phyloP scores from a whole-genome alignment of 495 filamentous ascomycete species.

The Hypoxylon fuscum region DNA sequence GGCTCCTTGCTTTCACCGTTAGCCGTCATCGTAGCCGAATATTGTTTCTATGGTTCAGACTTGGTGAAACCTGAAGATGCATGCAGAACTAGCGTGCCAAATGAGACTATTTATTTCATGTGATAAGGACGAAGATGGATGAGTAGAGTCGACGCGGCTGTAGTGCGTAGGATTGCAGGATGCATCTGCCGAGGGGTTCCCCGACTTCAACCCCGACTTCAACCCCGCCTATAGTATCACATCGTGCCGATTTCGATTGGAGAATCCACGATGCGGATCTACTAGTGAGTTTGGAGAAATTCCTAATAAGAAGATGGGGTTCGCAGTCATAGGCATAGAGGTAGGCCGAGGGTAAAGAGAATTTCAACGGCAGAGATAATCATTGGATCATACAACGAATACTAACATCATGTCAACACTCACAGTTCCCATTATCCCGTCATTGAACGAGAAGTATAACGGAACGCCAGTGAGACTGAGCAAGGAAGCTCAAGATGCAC shows the following conservation, averaged over 20 bases:
- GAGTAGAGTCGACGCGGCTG: not conserved
- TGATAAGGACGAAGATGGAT: not conserved
- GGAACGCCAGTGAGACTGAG: conserved; percentile 44
- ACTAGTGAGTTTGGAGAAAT: conserved; percentile 7
- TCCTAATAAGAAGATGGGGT: conserved; percentile 22
- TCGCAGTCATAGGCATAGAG: not conserved
- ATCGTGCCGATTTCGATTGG: conserved; percentile 12
- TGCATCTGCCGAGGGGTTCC: conserved; percentile 38
- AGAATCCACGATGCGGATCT: not conserved
- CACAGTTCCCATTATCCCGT: conserved; percentile 24
- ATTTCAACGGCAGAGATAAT: not conserved
- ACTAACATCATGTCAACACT: conserved; percentile 25
- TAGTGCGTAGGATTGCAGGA: conserved; percentile 8
- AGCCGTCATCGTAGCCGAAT: conserved; percentile 13
- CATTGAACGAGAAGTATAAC: conserved; percentile 38
- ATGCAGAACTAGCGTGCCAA: not conserved
- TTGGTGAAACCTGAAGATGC: conserved; percentile 3
- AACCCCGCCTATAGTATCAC: conserved; percentile 31
- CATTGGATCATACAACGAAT: not conserved
- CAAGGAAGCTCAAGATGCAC: conserved; percentile 42
- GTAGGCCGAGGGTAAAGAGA: not conserved
- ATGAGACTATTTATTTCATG: not conserved
- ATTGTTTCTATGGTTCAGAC: not conserved
- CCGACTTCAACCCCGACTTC: conserved; percentile 25
- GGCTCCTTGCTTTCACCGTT: conserved; percentile 26